Evolutionary conservation across 768 basidiomycete species (phyloP).

Genomic region (Tricholoma sp.): DNA sequence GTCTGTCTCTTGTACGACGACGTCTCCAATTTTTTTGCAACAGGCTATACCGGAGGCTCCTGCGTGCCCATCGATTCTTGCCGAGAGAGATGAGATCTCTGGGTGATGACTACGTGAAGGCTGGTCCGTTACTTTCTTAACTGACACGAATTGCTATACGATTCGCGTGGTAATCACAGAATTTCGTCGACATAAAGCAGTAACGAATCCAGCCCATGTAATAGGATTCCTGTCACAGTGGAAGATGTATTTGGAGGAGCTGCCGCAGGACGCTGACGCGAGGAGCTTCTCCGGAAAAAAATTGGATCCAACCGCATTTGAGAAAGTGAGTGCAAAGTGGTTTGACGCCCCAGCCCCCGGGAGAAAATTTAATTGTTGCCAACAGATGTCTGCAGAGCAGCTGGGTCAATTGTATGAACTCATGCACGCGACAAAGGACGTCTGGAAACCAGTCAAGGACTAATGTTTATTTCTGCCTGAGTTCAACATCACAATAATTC

Average conservation of each 20-base stretch:
- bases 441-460: constrained; percentile 64
- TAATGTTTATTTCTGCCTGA: constrained; percentile 6
- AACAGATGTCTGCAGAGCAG: constrained; percentile 85
- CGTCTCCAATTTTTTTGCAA: not conserved
- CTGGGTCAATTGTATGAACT: constrained; percentile 92
- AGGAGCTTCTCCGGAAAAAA: constrained; percentile 56
- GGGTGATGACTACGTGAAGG: constrained; percentile 83
- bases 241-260: constrained; percentile 84
- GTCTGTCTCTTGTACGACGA: constrained; percentile 6
- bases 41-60: constrained; percentile 76
- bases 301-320: constrained; percentile 66
- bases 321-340: constrained; percentile 50
- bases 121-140: constrained; percentile 38
- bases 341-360: not conserved
- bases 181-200: constrained; percentile 75
- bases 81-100: constrained; percentile 77
- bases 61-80: constrained; percentile 74
- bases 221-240: constrained; percentile 96
- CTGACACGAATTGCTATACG: not conserved
- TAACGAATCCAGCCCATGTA: constrained; percentile 83
- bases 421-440: constrained; percentile 84
- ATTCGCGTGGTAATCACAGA: constrained; percentile 42
- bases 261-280: constrained; percentile 44
- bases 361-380: not conserved
- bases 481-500: not conserved